phyloP scores from a whole-genome alignment of 768 basidiomycete genomes.

The Boletus rubroflammeus region DNA sequence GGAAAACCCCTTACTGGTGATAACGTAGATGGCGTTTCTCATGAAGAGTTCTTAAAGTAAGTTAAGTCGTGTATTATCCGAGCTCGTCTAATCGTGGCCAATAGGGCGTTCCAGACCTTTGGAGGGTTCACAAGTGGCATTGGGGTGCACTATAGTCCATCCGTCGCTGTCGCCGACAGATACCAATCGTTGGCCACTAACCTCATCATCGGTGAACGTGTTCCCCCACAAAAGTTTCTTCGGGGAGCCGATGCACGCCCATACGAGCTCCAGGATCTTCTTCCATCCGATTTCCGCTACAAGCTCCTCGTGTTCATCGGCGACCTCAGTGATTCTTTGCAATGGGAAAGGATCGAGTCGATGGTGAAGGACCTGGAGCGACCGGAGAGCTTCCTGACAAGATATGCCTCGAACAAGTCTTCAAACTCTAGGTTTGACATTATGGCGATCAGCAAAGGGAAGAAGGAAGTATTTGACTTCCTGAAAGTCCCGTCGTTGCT shows the following conservation, averaged over 20 bases:
- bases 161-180: slow-evolving; percentile 32
- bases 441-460: slow-evolving; percentile 25
- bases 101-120: slow-evolving; percentile 43
- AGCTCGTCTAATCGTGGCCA: not conserved
- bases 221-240: slow-evolving; percentile 45
- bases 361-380: slow-evolving; percentile 29
- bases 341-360: slow-evolving; percentile 23
- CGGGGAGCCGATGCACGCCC: slow-evolving; percentile 45
- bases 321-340: slow-evolving; percentile 22
- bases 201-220: slow-evolving; percentile 48
- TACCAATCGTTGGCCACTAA: slow-evolving; percentile 37
- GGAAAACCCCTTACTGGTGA: slow-evolving; percentile 44
- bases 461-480: slow-evolving; percentile 34
- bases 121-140: slow-evolving; percentile 47
- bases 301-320: slow-evolving; percentile 48
- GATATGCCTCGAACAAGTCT: slow-evolving; percentile 17
- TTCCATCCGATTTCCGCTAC: slow-evolving; percentile 46
- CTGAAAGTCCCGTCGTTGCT: slow-evolving; percentile 32
- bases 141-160: slow-evolving; percentile 48
- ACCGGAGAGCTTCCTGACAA: slow-evolving; percentile 26
- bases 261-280: slow-evolving; percentile 47
- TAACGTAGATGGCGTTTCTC: slow-evolving; percentile 36
- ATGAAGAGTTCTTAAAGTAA: slow-evolving; percentile 45
- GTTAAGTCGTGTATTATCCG: slow-evolving; percentile 2
- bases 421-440: slow-evolving; percentile 32